These are phyloP conservation scores for Syzygium malaccense DNA, from an alignment of 441 rosid species.

Conservation along the genomic window DNA sequence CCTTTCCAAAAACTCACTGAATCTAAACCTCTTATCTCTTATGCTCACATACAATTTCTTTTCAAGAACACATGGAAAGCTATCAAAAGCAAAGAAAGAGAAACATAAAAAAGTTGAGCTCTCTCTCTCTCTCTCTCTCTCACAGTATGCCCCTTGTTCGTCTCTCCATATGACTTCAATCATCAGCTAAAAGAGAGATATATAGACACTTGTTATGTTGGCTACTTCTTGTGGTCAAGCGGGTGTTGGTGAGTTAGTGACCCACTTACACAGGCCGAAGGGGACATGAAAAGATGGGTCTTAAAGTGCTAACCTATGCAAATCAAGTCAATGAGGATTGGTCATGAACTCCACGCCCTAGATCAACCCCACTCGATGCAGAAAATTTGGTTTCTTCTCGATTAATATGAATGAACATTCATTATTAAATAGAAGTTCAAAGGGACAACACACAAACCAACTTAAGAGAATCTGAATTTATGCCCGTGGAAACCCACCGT, in stretches of 20 bases:
- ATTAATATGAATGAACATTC: neutral
- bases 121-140: neutral
- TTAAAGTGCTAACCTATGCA: constrained; percentile 53
- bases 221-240: constrained; percentile 48
- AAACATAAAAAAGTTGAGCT: constrained; percentile 6
- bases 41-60: neutral
- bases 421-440: neutral
- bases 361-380: constrained; percentile 3
- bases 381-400: neutral
- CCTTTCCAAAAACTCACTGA: constrained; percentile 6
- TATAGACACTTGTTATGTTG: neutral
- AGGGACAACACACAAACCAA: neutral
- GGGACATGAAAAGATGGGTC: constrained; percentile 78
- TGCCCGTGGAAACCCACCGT: neutral
- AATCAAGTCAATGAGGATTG: constrained; percentile 27
- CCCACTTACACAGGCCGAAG: constrained; percentile 35
- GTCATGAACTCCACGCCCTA: constrained; percentile 34
- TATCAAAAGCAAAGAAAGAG: neutral
- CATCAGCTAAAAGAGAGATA: constrained; percentile 30
- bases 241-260: constrained; percentile 31
- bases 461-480: neutral
- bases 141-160: neutral
- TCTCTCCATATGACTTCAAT: constrained; percentile 36
- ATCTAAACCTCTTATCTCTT: constrained; percentile 14
- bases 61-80: constrained; percentile 8